phyloP scores from a whole-genome alignment of 2,329 filamentous ascomycete genomes.

The Dothideomycetes sp. region DNA sequence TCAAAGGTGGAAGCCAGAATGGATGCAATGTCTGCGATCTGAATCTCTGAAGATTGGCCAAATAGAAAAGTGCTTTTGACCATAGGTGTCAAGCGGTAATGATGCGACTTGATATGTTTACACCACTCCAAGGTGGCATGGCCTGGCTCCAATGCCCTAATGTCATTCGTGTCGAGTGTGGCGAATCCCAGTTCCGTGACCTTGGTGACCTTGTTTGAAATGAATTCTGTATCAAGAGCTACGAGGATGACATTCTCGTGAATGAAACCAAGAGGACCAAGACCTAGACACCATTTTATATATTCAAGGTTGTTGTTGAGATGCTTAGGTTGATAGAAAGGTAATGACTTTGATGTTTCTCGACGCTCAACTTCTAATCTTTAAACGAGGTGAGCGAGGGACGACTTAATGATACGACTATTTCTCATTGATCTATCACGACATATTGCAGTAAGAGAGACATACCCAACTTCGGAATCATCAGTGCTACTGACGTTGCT shows the following conservation, averaged over 20 bases:
- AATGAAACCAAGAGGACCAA: not conserved
- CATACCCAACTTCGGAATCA: too few species aligned
- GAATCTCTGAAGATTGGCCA: not conserved
- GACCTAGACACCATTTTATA: not conserved
- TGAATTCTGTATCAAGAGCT: conserved; percentile 70
- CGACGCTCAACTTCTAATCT: too few species aligned
- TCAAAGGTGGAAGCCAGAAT: not conserved
- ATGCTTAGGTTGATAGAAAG: too few species aligned
- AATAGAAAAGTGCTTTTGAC: not conserved
- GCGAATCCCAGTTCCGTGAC: conserved; percentile 84
- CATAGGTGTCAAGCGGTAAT: conserved; percentile 55
- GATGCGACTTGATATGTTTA: conserved; percentile 55
- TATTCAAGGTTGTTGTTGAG: too few species aligned
- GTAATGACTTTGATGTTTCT: too few species aligned
- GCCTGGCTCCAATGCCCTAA: conserved; percentile 51
- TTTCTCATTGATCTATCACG: too few species aligned
- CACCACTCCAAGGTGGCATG: conserved; percentile 57
- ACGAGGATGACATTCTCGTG: conserved; percentile 58
- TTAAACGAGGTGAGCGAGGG: too few species aligned
- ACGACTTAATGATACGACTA: too few species aligned
- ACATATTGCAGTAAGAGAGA: too few species aligned
- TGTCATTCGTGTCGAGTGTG: conserved; percentile 60
- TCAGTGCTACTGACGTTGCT: too few species aligned
- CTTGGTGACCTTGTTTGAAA: conserved; percentile 57
- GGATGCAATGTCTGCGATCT: too few species aligned